Evolutionary conservation across 108 stramenopile species (phyloP), one percentile per base, ranked within the genome.

Genomic region (Skeletonema potamos): DNA sequence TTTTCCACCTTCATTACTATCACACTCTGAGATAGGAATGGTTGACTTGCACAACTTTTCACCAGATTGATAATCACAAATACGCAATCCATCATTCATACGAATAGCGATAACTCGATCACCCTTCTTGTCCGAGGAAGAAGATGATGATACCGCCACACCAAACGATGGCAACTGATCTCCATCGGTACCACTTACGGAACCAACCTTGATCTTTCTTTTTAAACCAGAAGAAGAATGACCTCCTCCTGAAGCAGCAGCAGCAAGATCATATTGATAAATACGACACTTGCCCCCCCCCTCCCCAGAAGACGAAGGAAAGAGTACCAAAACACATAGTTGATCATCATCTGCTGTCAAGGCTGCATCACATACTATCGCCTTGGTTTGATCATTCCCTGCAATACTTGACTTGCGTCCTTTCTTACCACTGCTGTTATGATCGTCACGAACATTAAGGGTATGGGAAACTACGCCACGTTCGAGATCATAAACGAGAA

Each of bases 181-280:
- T 2, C 30, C 58, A 43, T 26, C n/a, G 1, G 43, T 27, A 17
- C n/a, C 30, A 30, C 24, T 33, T 8, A 69, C 66, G n/a, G 79
- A 75, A 2, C 74, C 74, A 29, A 62, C 62, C 58, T 70, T 75
- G 27, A 80, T 76, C 62, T 80, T 80, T 59, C 65, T 71, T 18
- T 34, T 39, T 55, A 65, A 30, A 22, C 48, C 48, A 51, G 48
- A 51, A 22, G 48, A 51, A 20, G 48, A 20, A 51, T 22, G 6
- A 34, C 34, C 34, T 34, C 7, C 6, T 6, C 34, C 34, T 20
- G 28, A 28, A 1, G 22, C 58, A n/a, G 36, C 51, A 22, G 34
- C 29, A 33, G 77, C 5, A 26, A 74, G 63, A 48, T 76, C 74
- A 63, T 80, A 80, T 39, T 76, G 62, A 57, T 65, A 71, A 43